These are phyloP conservation scores for Fraxinus quadrangulata DNA, from an alignment of 257 asterid species.

Conservation along the genomic window DNA sequence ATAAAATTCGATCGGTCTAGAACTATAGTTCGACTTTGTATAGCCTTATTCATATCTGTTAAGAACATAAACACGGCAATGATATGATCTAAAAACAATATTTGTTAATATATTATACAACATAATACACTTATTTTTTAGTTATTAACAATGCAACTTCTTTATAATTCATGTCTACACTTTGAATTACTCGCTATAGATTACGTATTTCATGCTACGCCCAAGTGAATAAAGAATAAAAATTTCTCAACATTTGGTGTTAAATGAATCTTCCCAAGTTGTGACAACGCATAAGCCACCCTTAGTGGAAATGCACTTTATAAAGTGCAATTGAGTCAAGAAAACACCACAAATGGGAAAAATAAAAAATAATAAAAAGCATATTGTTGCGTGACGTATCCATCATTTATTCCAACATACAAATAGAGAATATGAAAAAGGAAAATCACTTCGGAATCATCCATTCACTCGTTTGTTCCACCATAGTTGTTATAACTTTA, in stretches of 20 bases:
- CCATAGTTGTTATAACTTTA: conserved; percentile 29
- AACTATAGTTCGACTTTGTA: too few species aligned
- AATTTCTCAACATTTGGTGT: conserved; percentile 5
- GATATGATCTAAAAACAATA: background rate
- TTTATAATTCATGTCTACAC: background rate
- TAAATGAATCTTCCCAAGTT: conserved; percentile 32
- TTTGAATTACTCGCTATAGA: background rate
- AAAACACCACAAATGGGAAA: conserved; percentile 16
- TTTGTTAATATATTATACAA: too few species aligned
- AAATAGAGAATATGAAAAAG: conserved; percentile 45
- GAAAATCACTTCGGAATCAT: conserved; percentile 44
- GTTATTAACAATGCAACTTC: background rate
- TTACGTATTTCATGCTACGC: background rate
- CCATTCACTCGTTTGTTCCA: conserved; percentile 29
- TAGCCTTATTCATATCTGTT: background rate
- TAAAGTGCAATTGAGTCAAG: conserved; percentile 37
- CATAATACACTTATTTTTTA: background rate
- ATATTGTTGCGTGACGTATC: conserved; percentile 34
- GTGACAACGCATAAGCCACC: conserved; percentile 53
- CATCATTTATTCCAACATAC: conserved; percentile 22
- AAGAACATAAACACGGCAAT: background rate
- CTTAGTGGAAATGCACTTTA: conserved; percentile 66
- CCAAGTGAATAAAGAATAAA: conserved; percentile 29
- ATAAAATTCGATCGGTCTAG: too few species aligned
- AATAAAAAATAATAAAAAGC: background rate